Evolutionary conservation across 805 yeast genomes (phyloP), one percentile per base, ranked within the genome.

Genomic region (Ogataea minuta): DNA sequence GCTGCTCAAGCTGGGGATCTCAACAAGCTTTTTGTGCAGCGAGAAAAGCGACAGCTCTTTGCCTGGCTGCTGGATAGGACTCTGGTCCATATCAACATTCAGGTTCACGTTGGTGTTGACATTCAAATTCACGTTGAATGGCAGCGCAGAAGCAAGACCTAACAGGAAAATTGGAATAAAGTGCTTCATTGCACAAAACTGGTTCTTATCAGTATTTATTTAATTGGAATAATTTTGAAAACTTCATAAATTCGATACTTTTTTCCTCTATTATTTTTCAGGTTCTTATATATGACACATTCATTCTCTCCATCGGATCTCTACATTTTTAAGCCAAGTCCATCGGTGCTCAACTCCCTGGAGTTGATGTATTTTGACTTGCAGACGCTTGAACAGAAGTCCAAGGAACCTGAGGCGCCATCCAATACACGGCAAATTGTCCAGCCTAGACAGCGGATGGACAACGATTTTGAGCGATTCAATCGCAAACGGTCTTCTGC

Each of bases 361-460:
- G 66, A 73, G 48, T 54, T 81, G 48, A 58, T 79, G 54, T 68
- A 70, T 46, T 81, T 81, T 56, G 84, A 80, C 52, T 64, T 74
- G 1, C 49, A 65, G 5, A 71, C 77, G 0, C 57, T 68, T 6
- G 66, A 67, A 42, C 44, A 44, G 40, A 47, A 46, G 31, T 17
- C 56, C 3, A 45, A 56, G 28, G 37, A 44, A 2, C 46, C 55
- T n/a, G 44, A 30, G 14, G 23, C 26, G 8, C 16, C 21, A 3
- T 10, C 10, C 7, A 31, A 21, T 12, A 14, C 17, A 17, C 42
- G 34, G 9, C 21, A 23, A 13, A 40, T 34, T 15, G 45, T 46
- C 4, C 48, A 38, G 24, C 59, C 57, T 3, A 30, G 29, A 9
- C 48, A 45, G 6, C 31, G 41, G 28, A 19, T 13, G 9, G 20